Evolutionary conservation across 768 basidiomycete genomes (phyloP).

Genomic region (Suillus clintonianus): DNA sequence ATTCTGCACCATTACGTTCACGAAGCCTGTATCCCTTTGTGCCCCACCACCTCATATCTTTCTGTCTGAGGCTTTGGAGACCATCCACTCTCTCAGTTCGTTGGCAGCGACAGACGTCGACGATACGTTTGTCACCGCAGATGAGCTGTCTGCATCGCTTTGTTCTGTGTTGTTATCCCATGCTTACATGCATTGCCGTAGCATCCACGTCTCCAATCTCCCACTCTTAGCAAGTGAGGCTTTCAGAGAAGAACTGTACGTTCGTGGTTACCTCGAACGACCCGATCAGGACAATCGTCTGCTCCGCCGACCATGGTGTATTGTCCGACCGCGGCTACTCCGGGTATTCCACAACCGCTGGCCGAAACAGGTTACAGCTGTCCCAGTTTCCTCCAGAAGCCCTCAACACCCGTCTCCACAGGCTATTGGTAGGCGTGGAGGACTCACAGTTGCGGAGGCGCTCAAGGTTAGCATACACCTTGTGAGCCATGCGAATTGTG

Average conservation of each 20-base stretch:
- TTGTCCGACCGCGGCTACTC: background rate
- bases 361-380: background rate
- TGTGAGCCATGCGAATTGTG: background rate
- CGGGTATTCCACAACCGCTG: background rate
- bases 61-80: background rate
- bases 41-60: background rate
- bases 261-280: constrained; percentile 26
- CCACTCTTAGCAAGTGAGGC: constrained; percentile 29
- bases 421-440: constrained; percentile 21
- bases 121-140: background rate
- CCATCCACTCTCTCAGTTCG: background rate
- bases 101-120: background rate
- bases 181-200: constrained; percentile 8
- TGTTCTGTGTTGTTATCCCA: background rate
- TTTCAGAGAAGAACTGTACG: constrained; percentile 29
- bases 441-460: constrained; percentile 15
- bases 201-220: constrained; percentile 10
- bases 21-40: background rate
- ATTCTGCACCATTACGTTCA: background rate
- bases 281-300: constrained; percentile 6
- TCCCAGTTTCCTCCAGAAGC: background rate
- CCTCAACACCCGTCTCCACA: constrained; percentile 10
- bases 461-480: constrained; percentile 5
- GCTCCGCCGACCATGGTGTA: no score
- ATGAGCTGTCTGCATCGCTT: background rate